These are phyloP conservation scores for Raffaelea ambrosiae DNA, from an alignment of 2,329 filamentous ascomycete genomes.

Conservation along the genomic window DNA sequence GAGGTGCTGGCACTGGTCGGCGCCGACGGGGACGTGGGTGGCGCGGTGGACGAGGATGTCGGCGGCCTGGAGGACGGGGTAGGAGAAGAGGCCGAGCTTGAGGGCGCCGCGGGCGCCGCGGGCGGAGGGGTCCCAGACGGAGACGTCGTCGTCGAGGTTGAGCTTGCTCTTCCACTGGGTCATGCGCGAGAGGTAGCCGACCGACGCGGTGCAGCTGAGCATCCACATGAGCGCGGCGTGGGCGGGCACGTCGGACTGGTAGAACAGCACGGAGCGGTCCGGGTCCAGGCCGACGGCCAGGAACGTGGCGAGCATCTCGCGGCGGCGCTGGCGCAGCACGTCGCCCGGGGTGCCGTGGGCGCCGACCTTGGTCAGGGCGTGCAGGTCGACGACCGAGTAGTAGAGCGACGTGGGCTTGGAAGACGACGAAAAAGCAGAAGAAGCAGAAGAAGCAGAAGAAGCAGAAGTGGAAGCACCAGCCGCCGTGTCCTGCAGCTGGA, in stretches of 20 bases:
- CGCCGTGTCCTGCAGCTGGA: conserved; percentile 60
- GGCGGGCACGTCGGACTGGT: conserved; percentile 49
- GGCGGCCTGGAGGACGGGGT: conserved; percentile 90
- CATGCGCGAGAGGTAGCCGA: conserved; percentile 95
- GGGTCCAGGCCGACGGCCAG: conserved; percentile 80
- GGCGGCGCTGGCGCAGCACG: conserved; percentile 55
- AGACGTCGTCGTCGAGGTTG: conserved; percentile 49
- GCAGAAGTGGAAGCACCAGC: too few species aligned
- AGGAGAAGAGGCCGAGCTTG: conserved; percentile 88
- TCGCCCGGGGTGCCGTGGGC: conserved; percentile 43
- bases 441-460: too few species aligned
- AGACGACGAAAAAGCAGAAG: too few species aligned
- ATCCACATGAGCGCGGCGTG: conserved; percentile 97
- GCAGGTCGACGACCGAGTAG: conserved; percentile 87
- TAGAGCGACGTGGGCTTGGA: conserved; percentile 42
- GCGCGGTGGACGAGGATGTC: conserved; percentile 85
- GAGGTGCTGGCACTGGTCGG: conserved; percentile 88
- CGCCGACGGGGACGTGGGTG: conserved; percentile 93
- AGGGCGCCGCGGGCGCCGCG: conserved; percentile 49
- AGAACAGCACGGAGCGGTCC: conserved; percentile 66
- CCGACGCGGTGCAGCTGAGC: conserved; percentile 80
- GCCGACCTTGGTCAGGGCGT: conserved; percentile 63
- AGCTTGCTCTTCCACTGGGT: conserved; percentile 98
- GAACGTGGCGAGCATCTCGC: conserved; percentile 69
- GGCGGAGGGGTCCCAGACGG: conserved; percentile 47